Percentiles rank a stretch among this genome's conserved stretches.
Evolutionary conservation across 495 filamentous ascomycete genomes (phyloP).

Genomic region (Gamarada debralockiae): DNA sequence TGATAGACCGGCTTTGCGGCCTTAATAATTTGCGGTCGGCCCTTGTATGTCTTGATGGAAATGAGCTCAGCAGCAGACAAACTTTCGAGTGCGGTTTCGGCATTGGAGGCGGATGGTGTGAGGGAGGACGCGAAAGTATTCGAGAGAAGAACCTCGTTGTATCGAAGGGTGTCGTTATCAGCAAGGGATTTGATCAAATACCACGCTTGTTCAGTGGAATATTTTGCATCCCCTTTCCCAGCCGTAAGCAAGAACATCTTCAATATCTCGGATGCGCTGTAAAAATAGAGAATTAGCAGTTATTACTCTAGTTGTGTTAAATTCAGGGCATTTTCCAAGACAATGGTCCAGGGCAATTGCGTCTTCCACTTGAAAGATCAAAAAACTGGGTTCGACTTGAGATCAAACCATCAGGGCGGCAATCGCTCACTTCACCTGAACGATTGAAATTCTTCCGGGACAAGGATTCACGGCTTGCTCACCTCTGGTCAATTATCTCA

Average conservation of each 20-base stretch:
- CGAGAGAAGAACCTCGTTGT: conserved; percentile 77
- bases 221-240: conserved; percentile 50
- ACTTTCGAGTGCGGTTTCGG: conserved; percentile 69
- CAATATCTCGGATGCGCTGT: conserved; percentile 84
- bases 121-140: conserved; percentile 61
- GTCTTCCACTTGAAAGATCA: too few species aligned
- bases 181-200: conserved; percentile 74
- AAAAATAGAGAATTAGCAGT: too few species aligned
- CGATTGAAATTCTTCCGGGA: too few species aligned
- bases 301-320: too few species aligned
- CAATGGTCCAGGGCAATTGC: too few species aligned
- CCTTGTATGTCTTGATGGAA: conserved; percentile 63
- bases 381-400: too few species aligned
- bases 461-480: too few species aligned
- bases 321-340: too few species aligned
- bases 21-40: conserved; percentile 70
- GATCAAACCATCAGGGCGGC: too few species aligned
- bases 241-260: conserved; percentile 79
- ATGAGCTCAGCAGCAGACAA: conserved; percentile 89
- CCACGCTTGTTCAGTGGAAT: conserved; percentile 87
- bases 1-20: conserved; percentile 86
- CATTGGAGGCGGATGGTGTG: conserved; percentile 36
- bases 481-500: conserved; percentile 81
- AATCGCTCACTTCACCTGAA: too few species aligned
- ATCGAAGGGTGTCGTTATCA: conserved; percentile 55